These are phyloP conservation scores for Nakazawaea laoshanensis DNA, from an alignment of 805 yeast genomes.

Conservation along the genomic window DNA sequence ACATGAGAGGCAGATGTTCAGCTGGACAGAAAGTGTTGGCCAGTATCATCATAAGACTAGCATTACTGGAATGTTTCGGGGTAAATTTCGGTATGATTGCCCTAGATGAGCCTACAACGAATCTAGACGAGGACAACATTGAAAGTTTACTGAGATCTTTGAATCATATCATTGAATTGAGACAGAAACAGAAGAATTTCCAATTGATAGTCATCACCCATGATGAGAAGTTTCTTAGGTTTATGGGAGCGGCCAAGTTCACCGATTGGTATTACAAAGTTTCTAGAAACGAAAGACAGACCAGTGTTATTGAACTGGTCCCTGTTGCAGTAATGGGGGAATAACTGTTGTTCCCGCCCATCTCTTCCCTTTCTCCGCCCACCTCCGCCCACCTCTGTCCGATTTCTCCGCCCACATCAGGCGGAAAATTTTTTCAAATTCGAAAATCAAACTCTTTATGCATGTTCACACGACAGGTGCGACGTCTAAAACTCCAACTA, in stretches of 20 bases:
- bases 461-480: too few species aligned
- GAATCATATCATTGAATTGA: slow-evolving; percentile 60
- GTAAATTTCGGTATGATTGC: slow-evolving; percentile 93
- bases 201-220: slow-evolving; percentile 95
- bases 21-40: slow-evolving; percentile 97
- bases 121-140: slow-evolving; percentile 82
- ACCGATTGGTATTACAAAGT: slow-evolving; percentile 84
- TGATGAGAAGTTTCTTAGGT: slow-evolving; percentile 81
- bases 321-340: slow-evolving; percentile 9
- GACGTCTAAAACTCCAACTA: too few species aligned
- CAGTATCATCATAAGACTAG: slow-evolving; percentile 81
- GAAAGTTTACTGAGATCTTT: slow-evolving; percentile 81
- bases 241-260: slow-evolving; percentile 78
- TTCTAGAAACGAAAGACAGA: slow-evolving; percentile 71
- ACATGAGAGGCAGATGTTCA: slow-evolving; percentile 97
- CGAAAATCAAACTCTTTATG: too few species aligned
- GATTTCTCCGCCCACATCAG: too few species aligned
- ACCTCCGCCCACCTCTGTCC: too few species aligned
- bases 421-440: too few species aligned
- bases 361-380: too few species aligned
- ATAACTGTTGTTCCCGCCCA: too few species aligned
- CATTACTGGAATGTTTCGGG: slow-evolving; percentile 94
- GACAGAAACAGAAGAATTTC: slow-evolving; percentile 78
- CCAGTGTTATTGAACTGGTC: slow-evolving; percentile 48
- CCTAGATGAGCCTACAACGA: slow-evolving; percentile 96